Conservation (phyloP, 2,329 filamentous ascomycete genomes). For the Fusarium tanahbumbuense region DNA sequence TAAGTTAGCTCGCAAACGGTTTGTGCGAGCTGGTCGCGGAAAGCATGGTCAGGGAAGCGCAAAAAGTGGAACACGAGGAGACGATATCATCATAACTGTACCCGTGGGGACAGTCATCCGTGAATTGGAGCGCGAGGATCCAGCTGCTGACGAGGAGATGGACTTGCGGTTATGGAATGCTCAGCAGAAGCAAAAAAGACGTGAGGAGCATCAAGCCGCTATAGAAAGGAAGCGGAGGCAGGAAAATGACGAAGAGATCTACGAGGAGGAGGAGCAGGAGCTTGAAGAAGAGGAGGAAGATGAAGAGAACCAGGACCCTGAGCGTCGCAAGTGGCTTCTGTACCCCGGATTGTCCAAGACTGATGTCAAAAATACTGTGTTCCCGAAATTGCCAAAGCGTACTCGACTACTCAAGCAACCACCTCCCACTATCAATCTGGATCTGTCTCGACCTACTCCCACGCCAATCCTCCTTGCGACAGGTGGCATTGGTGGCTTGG, state of each 20-base stretch:
- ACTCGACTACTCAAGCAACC: constrained; percentile 74
- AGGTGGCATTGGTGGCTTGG: constrained; percentile 88
- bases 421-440: constrained; percentile 75
- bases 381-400: constrained; percentile 64
- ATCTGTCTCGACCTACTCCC: constrained; percentile 81
- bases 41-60: constrained; percentile 81
- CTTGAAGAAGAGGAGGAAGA: constrained; percentile 51
- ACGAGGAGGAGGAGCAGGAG: constrained; percentile 33
- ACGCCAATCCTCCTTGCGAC: constrained; percentile 86
- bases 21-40: constrained; percentile 80
- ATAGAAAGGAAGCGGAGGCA: constrained; percentile 46
- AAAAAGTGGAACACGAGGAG: constrained; percentile 80
- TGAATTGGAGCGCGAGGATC: constrained; percentile 83
- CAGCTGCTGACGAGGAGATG: constrained; percentile 72
- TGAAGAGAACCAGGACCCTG: constrained; percentile 57
- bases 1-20: constrained; percentile 83
- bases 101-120: constrained; percentile 92
- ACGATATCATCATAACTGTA: constrained; percentile 89
- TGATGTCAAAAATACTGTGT: constrained; percentile 68
- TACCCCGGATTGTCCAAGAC: constrained; percentile 81
- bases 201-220: constrained; percentile 51
- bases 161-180: constrained; percentile 50
- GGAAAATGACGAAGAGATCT: constrained; percentile 30
- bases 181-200: constrained; percentile 50
- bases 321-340: constrained; percentile 82